Percentiles rank a stretch among this genome's conserved stretches.
These are phyloP conservation scores for Nemania sp. DNA, from an alignment of 2,329 filamentous ascomycete genomes.

Conservation along the genomic window DNA sequence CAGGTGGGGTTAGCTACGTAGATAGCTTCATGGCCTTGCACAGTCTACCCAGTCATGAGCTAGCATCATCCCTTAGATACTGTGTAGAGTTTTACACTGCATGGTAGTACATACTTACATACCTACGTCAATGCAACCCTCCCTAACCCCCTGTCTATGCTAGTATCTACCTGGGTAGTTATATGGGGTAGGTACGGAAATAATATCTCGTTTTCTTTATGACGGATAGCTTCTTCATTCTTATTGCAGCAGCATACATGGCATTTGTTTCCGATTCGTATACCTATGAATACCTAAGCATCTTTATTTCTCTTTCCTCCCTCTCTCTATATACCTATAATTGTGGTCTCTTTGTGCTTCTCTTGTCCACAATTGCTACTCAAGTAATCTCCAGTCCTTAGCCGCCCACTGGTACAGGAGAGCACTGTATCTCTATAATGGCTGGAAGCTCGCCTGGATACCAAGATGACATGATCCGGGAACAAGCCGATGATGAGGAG, in stretches of 20 bases:
- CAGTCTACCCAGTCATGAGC: background rate
- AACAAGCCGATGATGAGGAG: constrained; percentile 10
- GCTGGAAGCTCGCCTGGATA: constrained; percentile 25
- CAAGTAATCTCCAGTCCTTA: background rate
- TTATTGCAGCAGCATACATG: background rate
- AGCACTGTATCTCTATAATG: constrained; percentile 17
- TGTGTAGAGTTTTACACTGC: too few species aligned
- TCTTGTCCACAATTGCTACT: background rate
- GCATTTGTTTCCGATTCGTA: background rate
- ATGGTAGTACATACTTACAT: too few species aligned
- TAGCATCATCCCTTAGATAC: background rate
- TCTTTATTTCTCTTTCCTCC: background rate
- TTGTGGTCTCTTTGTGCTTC: background rate
- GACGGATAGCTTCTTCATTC: background rate
- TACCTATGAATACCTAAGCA: background rate
- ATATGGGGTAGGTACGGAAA: too few species aligned
- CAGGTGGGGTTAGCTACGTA: background rate
- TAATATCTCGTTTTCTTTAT: background rate
- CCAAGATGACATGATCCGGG: constrained; percentile 26
- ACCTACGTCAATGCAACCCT: background rate
- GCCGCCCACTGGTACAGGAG: background rate
- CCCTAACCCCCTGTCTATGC: background rate
- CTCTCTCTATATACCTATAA: background rate
- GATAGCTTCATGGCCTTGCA: background rate
- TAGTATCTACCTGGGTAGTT: background rate